Base-by-base conservation (phyloP, 163 green algal genomes). In the Chlamydomonas reinhardtii region DNA sequence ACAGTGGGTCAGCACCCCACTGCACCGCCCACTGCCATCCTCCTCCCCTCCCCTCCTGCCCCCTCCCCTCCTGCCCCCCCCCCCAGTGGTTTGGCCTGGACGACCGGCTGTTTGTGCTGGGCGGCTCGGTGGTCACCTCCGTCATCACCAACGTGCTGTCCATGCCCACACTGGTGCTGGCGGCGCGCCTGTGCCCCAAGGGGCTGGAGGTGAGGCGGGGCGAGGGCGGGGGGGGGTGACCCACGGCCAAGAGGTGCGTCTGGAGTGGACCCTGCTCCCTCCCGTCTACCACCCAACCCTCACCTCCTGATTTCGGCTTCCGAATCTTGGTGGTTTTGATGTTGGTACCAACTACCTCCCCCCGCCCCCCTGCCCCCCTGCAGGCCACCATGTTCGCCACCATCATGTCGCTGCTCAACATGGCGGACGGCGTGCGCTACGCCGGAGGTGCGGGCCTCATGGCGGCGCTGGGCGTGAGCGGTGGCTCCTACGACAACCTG, bases 161-260 rank as follows among this genome's bases (percentile, higher is more conserved):
- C 48, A 79, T 79, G 73, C 73, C 73, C 73, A 79, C 73, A 17
- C 73, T 79, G n/a, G 73, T 79, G n/a, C 73, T 79, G 73, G 73
- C 73, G 48, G 73, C 73, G 8, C 48, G 73, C 16, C 48, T 79
- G 73, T 79, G 73, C 73, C 73, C 73, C 73, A 66, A 66, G 48
- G 73, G 73, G 11, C 48, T 79, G 4, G 73, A 79, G 71, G 71
- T 76, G 71, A 3, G 70, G 71, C 31, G 35, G 34, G 69, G 66
- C 25, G 32, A 0, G 59, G 59, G 1, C 14, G 59, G 59, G 24
- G 59, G 59, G 14, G 59, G 59, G 59, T 4, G 24, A 64, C 17
- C 2, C 17, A 8, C 2, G 17, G 5, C 17, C 56, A 24, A 64
- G 17, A 24, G 56, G 17, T 64, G 56, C n/a, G n/a, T n/a, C n/a